A percentile compares a stretch with the other conserved stretches of the same genome.
phyloP scores from a whole-genome alignment of 2,329 filamentous ascomycete species.

The Pseudocercospora cruenta region DNA sequence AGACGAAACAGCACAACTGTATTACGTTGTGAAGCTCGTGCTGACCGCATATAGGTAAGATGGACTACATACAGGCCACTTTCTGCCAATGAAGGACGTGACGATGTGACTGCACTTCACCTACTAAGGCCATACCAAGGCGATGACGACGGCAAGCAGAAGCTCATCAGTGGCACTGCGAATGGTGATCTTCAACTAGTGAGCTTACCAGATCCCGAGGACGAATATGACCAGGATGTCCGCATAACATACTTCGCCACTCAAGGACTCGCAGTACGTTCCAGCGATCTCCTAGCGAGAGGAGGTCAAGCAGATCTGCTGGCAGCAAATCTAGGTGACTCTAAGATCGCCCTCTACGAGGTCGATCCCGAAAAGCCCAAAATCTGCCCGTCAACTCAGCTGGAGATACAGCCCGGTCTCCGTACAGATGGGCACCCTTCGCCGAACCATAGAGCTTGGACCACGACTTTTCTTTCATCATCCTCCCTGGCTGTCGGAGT shows the following conservation, averaged over 20 bases:
- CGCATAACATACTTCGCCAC: conserved; percentile 50
- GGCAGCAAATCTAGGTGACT: conserved; percentile 56
- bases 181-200: conserved; percentile 56
- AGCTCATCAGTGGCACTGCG: conserved; percentile 60
- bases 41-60: conserved; percentile 8
- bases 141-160: conserved; percentile 43
- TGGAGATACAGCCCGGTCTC: conserved; percentile 34
- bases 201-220: conserved; percentile 26
- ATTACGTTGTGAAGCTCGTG: not conserved
- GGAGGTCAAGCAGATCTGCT: conserved; percentile 44
- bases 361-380: conserved; percentile 32
- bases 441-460: conserved; percentile 47
- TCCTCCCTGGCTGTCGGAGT: conserved; percentile 57
- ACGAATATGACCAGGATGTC: conserved; percentile 25
- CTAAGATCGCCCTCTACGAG: conserved; percentile 40
- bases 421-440: conserved; percentile 24
- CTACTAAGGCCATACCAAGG: conserved; percentile 48
- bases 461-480: conserved; percentile 57
- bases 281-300: conserved; percentile 40
- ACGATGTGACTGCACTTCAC: conserved; percentile 63
- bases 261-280: conserved; percentile 49
- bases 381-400: conserved; percentile 42
- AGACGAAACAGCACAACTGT: not conserved
- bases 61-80: conserved; percentile 60
- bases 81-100: conserved; percentile 54